Base-by-base conservation (phyloP, 2,329 filamentous ascomycete species). In the Venturiaceae sp. region DNA sequence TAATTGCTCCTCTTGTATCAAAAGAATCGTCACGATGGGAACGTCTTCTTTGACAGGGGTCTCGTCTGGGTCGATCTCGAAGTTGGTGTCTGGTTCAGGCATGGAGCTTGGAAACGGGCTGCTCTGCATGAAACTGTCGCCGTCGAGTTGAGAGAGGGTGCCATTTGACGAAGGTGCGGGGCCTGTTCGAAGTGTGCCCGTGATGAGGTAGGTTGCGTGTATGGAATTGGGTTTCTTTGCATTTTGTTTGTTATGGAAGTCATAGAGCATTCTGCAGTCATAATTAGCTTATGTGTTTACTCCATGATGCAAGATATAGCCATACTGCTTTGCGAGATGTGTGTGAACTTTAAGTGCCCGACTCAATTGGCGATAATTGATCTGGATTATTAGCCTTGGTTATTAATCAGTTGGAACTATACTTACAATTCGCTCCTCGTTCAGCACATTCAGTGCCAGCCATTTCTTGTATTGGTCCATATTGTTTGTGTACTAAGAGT, bases 191-290 rank as follows among this genome's bases (percentile, higher is more conserved):
- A 83, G 87, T 23, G 77, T 81, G 39, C 92, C 94, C 55, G 85
- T 87, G 50, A 99, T 69, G 53, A 96, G 77, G 72, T 96, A 99
- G n/a, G 91, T 96, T 47, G 92, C 94, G 74, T 95, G 83, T n/a
- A 96, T 78, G 28, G 84, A 86, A 23, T 83, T 81, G 0, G 87
- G 80, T 61, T 84, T 87, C 71, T 87, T 89, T 58, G 77, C 79
- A 71, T 91, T 95, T 69, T 95, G 88, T 59, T 79, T 82, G 62
- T 80, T 79, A 70, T 96, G 83, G 64, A 95, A 97, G 33, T 95
- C 88, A 72, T 83, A 95, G 16, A 92, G 83, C 82, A 94, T 95
- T 71, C 87, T 95, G 37, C 1, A 34, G 2, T 21, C 60, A 5
- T 1, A 5, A 52, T 72, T 19, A 70, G 67, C 21, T 58, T 26